These are phyloP conservation scores for Saposhnikovia divaricata DNA, from an alignment of 129 eudicot species.

Conservation along the genomic window DNA sequence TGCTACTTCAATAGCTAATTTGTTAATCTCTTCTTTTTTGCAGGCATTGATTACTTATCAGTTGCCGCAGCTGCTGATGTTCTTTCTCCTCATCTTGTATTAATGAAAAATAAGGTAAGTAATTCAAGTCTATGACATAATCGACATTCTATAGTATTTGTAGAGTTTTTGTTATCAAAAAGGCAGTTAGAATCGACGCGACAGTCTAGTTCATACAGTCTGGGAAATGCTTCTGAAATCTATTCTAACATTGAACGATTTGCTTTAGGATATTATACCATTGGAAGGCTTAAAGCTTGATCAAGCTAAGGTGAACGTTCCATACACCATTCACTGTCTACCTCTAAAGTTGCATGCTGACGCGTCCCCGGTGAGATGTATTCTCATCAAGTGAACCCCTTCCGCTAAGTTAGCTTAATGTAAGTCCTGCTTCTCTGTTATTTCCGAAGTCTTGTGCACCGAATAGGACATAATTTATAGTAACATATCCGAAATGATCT, in stretches of 20 bases:
- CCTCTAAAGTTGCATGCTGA: constrained; percentile 29
- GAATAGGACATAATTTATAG: background rate
- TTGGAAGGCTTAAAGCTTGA: constrained; percentile 32
- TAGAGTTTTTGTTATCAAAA: background rate
- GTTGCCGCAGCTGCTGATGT: background rate
- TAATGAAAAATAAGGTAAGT: background rate
- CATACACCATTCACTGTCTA: constrained; percentile 24
- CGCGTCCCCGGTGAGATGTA: constrained; percentile 27
- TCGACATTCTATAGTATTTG: background rate
- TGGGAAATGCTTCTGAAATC: background rate
- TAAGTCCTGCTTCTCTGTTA: background rate
- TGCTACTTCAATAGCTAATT: background rate
- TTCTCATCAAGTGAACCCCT: constrained; percentile 16
- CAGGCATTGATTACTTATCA: constrained; percentile 8
- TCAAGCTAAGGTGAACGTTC: constrained; percentile 8
- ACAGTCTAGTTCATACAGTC: too few species aligned
- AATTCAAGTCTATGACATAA: background rate
- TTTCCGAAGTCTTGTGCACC: background rate
- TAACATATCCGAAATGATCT: background rate
- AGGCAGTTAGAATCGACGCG: too few species aligned
- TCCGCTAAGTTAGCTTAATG: background rate
- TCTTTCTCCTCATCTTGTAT: background rate
- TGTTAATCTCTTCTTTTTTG: background rate
- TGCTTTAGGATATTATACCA: constrained; percentile 19
- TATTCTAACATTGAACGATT: background rate